Percentiles rank a stretch among this genome's conserved stretches.
These are phyloP conservation scores for Penicillium glabrum DNA, from an alignment of 2,329 filamentous ascomycete species.

Conservation along the genomic window DNA sequence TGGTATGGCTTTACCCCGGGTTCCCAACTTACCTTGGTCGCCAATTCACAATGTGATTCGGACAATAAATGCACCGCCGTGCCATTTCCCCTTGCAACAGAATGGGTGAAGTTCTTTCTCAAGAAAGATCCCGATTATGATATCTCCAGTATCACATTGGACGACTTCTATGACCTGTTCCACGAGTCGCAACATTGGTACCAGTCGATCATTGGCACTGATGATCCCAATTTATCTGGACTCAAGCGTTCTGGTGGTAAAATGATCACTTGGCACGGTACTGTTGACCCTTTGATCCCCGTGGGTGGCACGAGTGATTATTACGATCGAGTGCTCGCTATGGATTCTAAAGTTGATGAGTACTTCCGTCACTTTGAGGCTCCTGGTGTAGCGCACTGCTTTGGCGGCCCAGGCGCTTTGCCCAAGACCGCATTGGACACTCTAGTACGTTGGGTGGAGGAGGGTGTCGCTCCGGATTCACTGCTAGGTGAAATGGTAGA, in stretches of 20 bases:
- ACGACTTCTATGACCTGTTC: constrained; percentile 27
- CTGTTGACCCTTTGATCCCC: constrained; percentile 41
- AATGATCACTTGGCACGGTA: constrained; percentile 46
- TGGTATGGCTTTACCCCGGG: constrained; percentile 37
- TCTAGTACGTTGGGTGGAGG: not conserved
- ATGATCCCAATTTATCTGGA: constrained; percentile 36
- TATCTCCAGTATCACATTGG: constrained; percentile 24
- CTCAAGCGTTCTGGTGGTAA: constrained; percentile 42
- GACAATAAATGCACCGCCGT: constrained; percentile 21
- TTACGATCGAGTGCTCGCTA: constrained; percentile 32
- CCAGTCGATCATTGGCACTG: constrained; percentile 36
- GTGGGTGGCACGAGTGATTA: constrained; percentile 38
- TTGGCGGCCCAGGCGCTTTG: constrained; percentile 24
- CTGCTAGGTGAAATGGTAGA: not conserved
- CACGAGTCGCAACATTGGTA: constrained; percentile 30
- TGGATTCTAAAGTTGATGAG: constrained; percentile 26
- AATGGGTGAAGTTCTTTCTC: constrained; percentile 39
- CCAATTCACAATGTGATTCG: constrained; percentile 24
- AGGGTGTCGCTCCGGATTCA: not conserved
- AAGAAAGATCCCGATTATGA: constrained; percentile 32
- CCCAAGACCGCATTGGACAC: not conserved
- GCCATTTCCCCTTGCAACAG: constrained; percentile 29
- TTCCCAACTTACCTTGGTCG: constrained; percentile 27
- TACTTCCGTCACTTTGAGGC: constrained; percentile 42
- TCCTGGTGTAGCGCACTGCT: constrained; percentile 40